Percentiles rank a stretch among this genome's conserved stretches.
Conservation (phyloP, 2,329 filamentous ascomycete species). For the Cercospora zeina region DNA sequence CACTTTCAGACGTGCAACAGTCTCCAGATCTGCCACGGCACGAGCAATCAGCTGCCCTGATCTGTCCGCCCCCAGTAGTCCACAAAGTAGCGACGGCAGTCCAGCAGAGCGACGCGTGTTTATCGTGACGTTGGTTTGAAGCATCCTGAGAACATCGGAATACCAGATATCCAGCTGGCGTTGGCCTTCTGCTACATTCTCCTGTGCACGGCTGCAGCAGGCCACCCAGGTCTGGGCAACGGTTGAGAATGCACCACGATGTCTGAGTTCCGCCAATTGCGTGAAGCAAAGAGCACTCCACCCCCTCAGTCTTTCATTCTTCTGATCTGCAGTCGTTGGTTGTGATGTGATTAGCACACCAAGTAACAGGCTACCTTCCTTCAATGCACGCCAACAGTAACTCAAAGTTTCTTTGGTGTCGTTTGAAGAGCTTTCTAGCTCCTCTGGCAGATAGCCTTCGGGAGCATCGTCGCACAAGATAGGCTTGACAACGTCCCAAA, state of each 20-base stretch:
- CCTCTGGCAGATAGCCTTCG: slow-evolving; percentile 79
- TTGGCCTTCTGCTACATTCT: slow-evolving; percentile 49
- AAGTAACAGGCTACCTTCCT: slow-evolving; percentile 75
- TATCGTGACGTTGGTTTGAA: slow-evolving; percentile 68
- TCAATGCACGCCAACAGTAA: slow-evolving; percentile 92
- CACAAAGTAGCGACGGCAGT: slow-evolving; percentile 81
- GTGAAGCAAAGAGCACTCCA: slow-evolving; percentile 66
- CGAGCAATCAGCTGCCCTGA: slow-evolving; percentile 59
- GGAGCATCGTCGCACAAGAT: slow-evolving; percentile 92
- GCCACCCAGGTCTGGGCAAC: slow-evolving; percentile 83
- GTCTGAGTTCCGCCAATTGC: slow-evolving; percentile 78
- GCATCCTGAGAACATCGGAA: slow-evolving; percentile 37
- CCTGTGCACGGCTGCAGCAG: slow-evolving; percentile 69
- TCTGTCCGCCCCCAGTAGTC: slow-evolving; percentile 69
- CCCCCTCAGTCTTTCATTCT: slow-evolving; percentile 12
- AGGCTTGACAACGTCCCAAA: slow-evolving; percentile 74
- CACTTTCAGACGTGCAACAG: slow-evolving; percentile 52
- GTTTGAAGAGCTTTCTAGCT: slow-evolving; percentile 69
- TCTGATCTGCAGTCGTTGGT: background rate
- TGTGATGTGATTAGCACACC: slow-evolving; percentile 20
- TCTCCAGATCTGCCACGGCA: slow-evolving; percentile 63
- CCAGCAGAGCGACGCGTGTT: slow-evolving; percentile 87
- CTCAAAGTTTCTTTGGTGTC: slow-evolving; percentile 88
- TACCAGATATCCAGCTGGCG: slow-evolving; percentile 68
- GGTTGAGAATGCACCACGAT: slow-evolving; percentile 90